Base-by-base conservation (phyloP, 2,329 filamentous ascomycete genomes). In the Aspergillus ustus region DNA sequence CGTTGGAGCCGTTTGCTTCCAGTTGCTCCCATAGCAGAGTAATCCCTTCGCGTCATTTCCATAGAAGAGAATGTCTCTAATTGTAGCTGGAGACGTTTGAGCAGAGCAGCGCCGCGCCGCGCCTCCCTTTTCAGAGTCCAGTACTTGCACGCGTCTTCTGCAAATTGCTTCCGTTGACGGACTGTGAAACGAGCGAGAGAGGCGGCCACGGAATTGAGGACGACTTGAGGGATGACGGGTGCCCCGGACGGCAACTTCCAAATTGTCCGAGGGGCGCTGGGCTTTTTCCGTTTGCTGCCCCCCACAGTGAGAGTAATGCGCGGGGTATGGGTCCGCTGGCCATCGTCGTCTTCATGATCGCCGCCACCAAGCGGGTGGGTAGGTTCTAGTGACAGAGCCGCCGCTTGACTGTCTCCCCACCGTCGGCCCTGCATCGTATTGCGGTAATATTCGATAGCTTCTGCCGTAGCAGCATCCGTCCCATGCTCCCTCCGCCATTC, bases 51-150 rank as follows among this genome's bases (percentile, higher is more conserved):
- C 2, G 95, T 97, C 67, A 99, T 89, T 78, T 99, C 95, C 90
- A 97, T 97, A 0, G 93, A 97, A 7, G 94, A 94, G 76, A 98
- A 99, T 0, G 92, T 92, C 76, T 98, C 94, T 84, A 97, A 91
- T 76, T 97, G 93, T 60, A 98, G 81, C 75, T 99, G 95, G 20
- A 99, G 83, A 40, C 95, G 88, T 79, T 98, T 98, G 62, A 99
- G 84, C 59, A 99, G 83, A 4, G 95, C 92, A 31, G 95, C 95
- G 51, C 95, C 95, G 61, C 95, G 86, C 37, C 95, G 88, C 64
- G 94, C 91, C 76, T 99, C 95, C 59, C 95, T 88, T 80, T 99
- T 99, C 65, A 99, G 78, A 0, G 95, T 98, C 95, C 95, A 99
- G 78, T 98, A 99, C 69, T 92, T 93, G 80, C 94, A 98, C 2